Evolutionary conservation across 1,284 basidiomycete genomes (phyloP).

Genomic region (Mycosarcoma maydis): DNA sequence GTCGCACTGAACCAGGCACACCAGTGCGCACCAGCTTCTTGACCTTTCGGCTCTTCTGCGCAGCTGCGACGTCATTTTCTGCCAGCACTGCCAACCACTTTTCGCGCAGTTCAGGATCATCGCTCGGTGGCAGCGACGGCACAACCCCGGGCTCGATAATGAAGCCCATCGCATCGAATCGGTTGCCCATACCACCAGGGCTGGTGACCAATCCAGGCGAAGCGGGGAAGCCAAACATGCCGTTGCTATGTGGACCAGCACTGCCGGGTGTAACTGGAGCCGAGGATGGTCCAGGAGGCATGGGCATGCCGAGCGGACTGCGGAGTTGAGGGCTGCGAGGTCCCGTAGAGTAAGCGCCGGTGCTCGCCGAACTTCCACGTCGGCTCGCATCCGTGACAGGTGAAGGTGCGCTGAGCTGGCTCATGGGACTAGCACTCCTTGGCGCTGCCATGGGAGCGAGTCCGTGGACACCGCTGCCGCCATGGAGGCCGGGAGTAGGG

Average conservation of each 20-base stretch:
- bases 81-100: constrained; percentile 80
- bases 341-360: constrained; percentile 20
- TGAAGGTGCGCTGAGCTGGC: constrained; percentile 31
- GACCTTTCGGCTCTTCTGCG: constrained; percentile 84
- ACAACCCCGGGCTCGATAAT: constrained; percentile 35
- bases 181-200: constrained; percentile 7
- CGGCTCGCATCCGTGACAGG: constrained; percentile 19
- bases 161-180: constrained; percentile 55
- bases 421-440: constrained; percentile 35
- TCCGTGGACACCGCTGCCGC: constrained; percentile 39
- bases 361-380: constrained; percentile 28
- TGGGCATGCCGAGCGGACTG: constrained; percentile 29
- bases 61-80: constrained; percentile 74
- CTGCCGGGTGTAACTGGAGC: constrained; percentile 22
- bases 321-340: constrained; percentile 27
- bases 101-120: constrained; percentile 77
- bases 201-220: constrained; percentile 21
- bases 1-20: constrained; percentile 72
- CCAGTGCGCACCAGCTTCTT: constrained; percentile 79
- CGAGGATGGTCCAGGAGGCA: constrained; percentile 10
- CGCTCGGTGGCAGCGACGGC: constrained; percentile 56
- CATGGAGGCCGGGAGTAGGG: constrained; percentile 53
- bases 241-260: constrained; percentile 6
- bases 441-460: constrained; percentile 28
- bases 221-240: constrained; percentile 6